phyloP scores from a whole-genome alignment of 2,329 filamentous ascomycete species.

The Thelonectria blattea region DNA sequence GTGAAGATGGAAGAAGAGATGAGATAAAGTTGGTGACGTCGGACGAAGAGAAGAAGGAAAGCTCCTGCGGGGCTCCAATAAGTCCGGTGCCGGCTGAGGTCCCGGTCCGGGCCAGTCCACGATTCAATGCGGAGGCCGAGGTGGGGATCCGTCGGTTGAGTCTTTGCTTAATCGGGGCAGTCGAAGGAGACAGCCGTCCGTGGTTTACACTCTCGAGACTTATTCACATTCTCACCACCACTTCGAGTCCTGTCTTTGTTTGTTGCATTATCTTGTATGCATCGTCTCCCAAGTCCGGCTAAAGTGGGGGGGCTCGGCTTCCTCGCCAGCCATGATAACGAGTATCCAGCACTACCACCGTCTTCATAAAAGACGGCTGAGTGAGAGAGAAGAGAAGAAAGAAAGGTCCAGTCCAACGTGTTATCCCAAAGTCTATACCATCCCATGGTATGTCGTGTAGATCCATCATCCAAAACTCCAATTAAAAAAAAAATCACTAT shows the following conservation, averaged over 20 bases:
- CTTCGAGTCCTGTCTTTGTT: neutral
- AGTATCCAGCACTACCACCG: constrained; percentile 3
- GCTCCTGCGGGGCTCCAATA: constrained; percentile 30
- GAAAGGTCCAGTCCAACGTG: constrained; percentile 14
- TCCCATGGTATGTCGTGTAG: neutral
- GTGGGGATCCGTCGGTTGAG: neutral
- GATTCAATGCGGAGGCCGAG: constrained; percentile 6
- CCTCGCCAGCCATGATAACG: constrained; percentile 5
- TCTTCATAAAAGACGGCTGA: constrained; percentile 1
- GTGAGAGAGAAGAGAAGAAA: constrained; percentile 2
- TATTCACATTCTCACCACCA: neutral
- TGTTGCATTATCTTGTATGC: neutral
- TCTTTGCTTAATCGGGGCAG: neutral
- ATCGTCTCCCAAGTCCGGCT: constrained; percentile 1
- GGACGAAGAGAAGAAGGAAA: constrained; percentile 10
- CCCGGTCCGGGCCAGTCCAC: constrained; percentile 9
- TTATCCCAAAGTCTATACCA: constrained; percentile 3
- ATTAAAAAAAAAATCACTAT: neutral
- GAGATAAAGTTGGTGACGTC: constrained; percentile 22
- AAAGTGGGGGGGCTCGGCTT: constrained; percentile 10
- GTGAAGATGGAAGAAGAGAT: neutral
- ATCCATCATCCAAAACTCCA: constrained; percentile 15
- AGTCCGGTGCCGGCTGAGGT: constrained; percentile 32
- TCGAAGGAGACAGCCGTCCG: neutral
- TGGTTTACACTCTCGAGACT: neutral